phyloP scores from a whole-genome alignment of 2,329 filamentous ascomycete species.

The Ophiognomonia clavigignenti-juglandacearum region DNA sequence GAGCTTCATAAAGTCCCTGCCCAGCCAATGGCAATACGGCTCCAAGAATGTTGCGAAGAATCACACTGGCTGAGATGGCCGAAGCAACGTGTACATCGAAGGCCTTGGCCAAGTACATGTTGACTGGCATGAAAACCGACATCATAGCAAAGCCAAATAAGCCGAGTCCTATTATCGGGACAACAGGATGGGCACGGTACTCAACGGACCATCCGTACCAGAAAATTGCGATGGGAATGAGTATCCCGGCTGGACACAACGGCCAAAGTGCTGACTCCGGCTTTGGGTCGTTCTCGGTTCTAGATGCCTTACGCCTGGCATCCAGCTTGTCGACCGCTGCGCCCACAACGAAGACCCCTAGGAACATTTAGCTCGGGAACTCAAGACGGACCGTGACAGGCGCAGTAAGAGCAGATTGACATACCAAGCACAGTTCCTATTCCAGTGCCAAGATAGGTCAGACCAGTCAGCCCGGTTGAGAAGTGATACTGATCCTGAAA shows the following conservation, averaged over 20 bases:
- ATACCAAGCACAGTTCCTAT: background rate
- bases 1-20: background rate
- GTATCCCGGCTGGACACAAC: background rate
- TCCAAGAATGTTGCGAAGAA: background rate
- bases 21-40: background rate
- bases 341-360: background rate
- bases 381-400: background rate
- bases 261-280: background rate
- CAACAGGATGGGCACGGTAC: background rate
- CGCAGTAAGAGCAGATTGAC: background rate
- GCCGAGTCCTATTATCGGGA: background rate
- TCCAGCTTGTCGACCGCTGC: background rate
- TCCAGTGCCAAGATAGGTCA: background rate
- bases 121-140: background rate
- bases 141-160: background rate
- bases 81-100: background rate
- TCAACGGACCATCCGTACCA: background rate
- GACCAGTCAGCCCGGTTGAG: background rate
- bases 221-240: background rate
- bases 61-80: background rate
- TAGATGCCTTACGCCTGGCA: background rate
- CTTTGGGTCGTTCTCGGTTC: background rate
- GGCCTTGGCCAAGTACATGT: background rate
- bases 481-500: background rate
- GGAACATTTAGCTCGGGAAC: background rate